phyloP scores from a whole-genome alignment of 257 asterid species.

The Solanum clarkiae region DNA sequence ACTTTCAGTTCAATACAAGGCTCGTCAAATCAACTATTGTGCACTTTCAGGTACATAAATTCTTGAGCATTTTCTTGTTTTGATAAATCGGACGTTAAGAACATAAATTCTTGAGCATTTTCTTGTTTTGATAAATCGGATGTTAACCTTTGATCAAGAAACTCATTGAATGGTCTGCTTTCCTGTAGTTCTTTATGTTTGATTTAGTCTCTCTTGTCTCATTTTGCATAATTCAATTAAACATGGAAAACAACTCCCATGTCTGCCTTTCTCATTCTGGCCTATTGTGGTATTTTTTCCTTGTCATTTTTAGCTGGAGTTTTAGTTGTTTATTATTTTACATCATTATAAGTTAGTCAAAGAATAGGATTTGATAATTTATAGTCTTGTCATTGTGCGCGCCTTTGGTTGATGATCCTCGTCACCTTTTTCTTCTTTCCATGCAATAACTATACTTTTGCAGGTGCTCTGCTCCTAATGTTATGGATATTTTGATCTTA shows the following conservation, averaged over 20 bases:
- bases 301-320: neutral
- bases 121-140: neutral
- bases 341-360: neutral
- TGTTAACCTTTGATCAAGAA: neutral
- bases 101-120: constrained; percentile 8
- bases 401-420: neutral
- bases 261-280: neutral
- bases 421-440: neutral
- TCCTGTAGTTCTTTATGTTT: neutral
- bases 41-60: constrained; percentile 79
- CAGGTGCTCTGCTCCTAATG: constrained; percentile 14
- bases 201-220: neutral
- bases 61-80: constrained; percentile 1
- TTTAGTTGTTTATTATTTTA: neutral
- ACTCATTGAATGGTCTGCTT: neutral
- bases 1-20: constrained; percentile 88
- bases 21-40: constrained; percentile 83
- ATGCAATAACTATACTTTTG: constrained; percentile 8
- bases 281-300: neutral
- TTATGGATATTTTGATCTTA: constrained; percentile 9
- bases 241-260: neutral
- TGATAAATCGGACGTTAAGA: constrained; percentile 9
- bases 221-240: neutral
- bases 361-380: neutral
- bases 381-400: neutral